Base-by-base conservation (phyloP, 768 basidiomycete genomes). In the Lentinula lateritia region DNA sequence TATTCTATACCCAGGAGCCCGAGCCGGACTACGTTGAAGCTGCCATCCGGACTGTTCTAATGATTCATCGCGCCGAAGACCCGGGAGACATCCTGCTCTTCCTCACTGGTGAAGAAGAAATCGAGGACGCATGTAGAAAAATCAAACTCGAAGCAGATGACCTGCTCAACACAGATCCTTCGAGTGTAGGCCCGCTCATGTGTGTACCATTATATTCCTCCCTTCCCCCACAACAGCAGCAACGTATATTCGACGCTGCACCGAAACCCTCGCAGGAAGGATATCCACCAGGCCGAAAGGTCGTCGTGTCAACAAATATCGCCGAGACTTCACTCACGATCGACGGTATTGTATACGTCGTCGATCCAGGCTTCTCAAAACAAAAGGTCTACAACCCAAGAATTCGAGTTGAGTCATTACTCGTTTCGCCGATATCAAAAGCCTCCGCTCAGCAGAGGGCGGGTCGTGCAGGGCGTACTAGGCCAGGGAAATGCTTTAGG, bases 311-410 rank as follows among this genome's bases (percentile, higher is more conserved):
- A 8, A 99, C 96, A 34, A 99, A 98, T 71, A 94, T 98, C 61
- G 97, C 97, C 3, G 96, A 99, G 74, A 98, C 96, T 1, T 96
- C 94, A 2, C 76, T 98, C 46, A 99, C 96, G 2, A 98, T 99
- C 61, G 96, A 99, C 66, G 96, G 96, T 20, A 98, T 99, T 68
- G 95, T 99, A n/a, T 99, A 98, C 68, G 96, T 98, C 61, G 95
- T 98, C 50, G 96, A 98, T 69, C 93, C 95, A 0, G 95, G 95
- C 1, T 97, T 98, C 77, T 95, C 91, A 38, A 96, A 99, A 75
- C 96, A 98, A 75, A 98, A 96, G 71, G 90, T 98, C 53, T 99
- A 98, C 78, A 98, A 98, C 72, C 97, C 96, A 0, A 84, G 96
- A 35, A 97, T 98, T 62, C 88, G 96, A 52, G 96, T 98, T 18